These are phyloP conservation scores for Amyloporia xantha DNA, from an alignment of 768 basidiomycete species.

Conservation along the genomic window DNA sequence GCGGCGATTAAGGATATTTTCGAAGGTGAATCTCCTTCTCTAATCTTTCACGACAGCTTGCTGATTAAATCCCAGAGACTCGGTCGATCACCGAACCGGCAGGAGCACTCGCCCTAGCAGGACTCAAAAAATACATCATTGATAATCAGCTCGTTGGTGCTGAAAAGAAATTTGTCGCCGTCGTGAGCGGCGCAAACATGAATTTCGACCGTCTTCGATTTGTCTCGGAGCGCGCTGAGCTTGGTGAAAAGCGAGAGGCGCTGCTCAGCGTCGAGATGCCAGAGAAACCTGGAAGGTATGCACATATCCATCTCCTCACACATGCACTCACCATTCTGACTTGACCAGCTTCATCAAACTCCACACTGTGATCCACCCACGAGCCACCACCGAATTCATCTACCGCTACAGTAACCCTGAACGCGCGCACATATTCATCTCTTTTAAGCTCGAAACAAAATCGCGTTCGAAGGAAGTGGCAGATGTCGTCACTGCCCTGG, in stretches of 20 bases:
- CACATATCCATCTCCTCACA: slow-evolving; percentile 1
- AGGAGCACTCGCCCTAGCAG: slow-evolving; percentile 88
- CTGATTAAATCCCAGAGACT: slow-evolving; percentile 57
- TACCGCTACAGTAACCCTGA: slow-evolving; percentile 80
- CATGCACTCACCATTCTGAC: not conserved
- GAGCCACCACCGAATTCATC: slow-evolving; percentile 91
- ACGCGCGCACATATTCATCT: slow-evolving; percentile 81
- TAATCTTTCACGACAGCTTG: not conserved
- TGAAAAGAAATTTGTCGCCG: slow-evolving; percentile 82
- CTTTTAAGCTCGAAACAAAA: slow-evolving; percentile 73
- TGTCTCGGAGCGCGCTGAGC: slow-evolving; percentile 96
- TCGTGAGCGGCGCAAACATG: slow-evolving; percentile 97
- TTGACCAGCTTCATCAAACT: slow-evolving; percentile 72
- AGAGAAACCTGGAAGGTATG: slow-evolving; percentile 84
- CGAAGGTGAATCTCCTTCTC: slow-evolving; percentile 55
- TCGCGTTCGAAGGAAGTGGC: slow-evolving; percentile 53
- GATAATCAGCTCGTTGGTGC: slow-evolving; percentile 77
- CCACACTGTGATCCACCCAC: slow-evolving; percentile 82
- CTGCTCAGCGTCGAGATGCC: slow-evolving; percentile 92
- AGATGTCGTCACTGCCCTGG: slow-evolving; percentile 57
- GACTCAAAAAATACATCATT: slow-evolving; percentile 81
- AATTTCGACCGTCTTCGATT: slow-evolving; percentile 96
- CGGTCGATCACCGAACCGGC: slow-evolving; percentile 95
- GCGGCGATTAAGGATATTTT: slow-evolving; percentile 99
- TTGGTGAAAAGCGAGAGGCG: slow-evolving; percentile 93